Evolutionary conservation across 495 filamentous ascomycete genomes (phyloP).

Genomic region (Penicillium samsonianum): DNA sequence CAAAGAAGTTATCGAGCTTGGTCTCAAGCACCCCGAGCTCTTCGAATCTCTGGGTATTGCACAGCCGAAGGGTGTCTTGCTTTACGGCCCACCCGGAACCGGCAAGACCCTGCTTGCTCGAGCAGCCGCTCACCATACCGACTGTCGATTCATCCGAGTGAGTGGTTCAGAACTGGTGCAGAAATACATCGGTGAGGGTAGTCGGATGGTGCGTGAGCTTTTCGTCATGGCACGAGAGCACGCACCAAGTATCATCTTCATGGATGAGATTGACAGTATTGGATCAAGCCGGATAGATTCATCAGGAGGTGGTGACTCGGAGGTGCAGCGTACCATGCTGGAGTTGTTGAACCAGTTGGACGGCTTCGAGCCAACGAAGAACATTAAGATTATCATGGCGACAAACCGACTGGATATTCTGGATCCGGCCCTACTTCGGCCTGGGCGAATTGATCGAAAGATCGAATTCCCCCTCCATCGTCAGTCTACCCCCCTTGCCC

Average conservation of each 20-base stretch:
- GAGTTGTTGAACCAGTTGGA: conserved; percentile 98
- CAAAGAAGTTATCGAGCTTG: conserved; percentile 99
- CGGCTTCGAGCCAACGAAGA: conserved; percentile 99
- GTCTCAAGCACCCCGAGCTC: conserved; percentile 95
- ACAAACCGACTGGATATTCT: conserved; percentile 97
- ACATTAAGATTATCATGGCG: conserved; percentile 99
- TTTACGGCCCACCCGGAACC: conserved; percentile 96
- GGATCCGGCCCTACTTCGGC: conserved; percentile 89
- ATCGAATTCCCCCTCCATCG: conserved; percentile 98
- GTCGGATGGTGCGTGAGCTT: conserved; percentile 96
- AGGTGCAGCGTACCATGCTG: conserved; percentile 99
- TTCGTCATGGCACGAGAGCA: conserved; percentile 99
- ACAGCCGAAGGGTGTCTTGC: conserved; percentile 94
- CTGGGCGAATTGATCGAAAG: conserved; percentile 96
- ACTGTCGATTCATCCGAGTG: conserved; percentile 98
- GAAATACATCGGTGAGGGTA: conserved; percentile 98
- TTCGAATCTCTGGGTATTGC: conserved; percentile 99
- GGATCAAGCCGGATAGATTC: conserved; percentile 96
- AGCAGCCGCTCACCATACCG: conserved; percentile 96
- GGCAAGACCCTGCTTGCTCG: conserved; percentile 95
- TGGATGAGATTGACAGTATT: conserved; percentile 99
- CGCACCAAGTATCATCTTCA: conserved; percentile 99
- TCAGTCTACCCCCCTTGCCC: conserved; percentile 33
- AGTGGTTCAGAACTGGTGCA: conserved; percentile 95
- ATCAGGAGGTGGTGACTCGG: conserved; percentile 92